A percentile compares a stretch with the other conserved stretches of the same genome.
Conservation (phyloP, 805 yeast genomes). For the Pichia nanzhaoensis region DNA sequence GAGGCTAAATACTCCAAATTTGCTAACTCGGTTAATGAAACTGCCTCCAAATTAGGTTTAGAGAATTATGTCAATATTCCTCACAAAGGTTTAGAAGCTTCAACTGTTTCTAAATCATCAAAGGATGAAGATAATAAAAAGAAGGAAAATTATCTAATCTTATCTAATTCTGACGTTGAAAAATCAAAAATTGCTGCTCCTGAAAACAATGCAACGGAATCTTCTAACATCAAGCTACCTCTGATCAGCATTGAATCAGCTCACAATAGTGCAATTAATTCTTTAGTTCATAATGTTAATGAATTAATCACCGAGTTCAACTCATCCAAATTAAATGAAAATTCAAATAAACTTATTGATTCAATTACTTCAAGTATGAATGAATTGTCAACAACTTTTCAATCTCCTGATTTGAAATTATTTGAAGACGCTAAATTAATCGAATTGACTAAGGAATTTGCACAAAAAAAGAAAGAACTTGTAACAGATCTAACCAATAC, state of each 20-base stretch:
- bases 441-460: conserved; percentile 22
- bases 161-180: conserved; percentile 6
- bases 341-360: conserved; percentile 20
- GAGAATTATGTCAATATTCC: conserved; percentile 36
- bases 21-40: conserved; percentile 7
- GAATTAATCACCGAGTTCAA: conserved; percentile 28
- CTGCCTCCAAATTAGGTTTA: conserved; percentile 29
- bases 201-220: neutral
- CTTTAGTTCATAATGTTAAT: conserved; percentile 31
- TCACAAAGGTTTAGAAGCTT: conserved; percentile 29
- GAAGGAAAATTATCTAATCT: conserved; percentile 2
- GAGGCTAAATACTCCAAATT: conserved; percentile 5
- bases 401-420: conserved; percentile 22
- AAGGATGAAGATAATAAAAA: neutral
- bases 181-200: conserved; percentile 8
- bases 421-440: conserved; percentile 6
- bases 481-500: conserved; percentile 58
- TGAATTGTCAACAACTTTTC: conserved; percentile 23
- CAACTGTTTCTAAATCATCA: neutral
- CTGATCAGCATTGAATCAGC: conserved; percentile 24
- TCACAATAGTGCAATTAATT: conserved; percentile 28
- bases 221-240: conserved; percentile 19
- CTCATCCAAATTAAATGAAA: conserved; percentile 16
- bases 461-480: conserved; percentile 27
- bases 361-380: conserved; percentile 18